Percentiles rank a stretch among this genome's conserved stretches.
These are phyloP conservation scores for Pachyrhizus erosus DNA, from an alignment of 306 rosid genomes.

Conservation along the genomic window DNA sequence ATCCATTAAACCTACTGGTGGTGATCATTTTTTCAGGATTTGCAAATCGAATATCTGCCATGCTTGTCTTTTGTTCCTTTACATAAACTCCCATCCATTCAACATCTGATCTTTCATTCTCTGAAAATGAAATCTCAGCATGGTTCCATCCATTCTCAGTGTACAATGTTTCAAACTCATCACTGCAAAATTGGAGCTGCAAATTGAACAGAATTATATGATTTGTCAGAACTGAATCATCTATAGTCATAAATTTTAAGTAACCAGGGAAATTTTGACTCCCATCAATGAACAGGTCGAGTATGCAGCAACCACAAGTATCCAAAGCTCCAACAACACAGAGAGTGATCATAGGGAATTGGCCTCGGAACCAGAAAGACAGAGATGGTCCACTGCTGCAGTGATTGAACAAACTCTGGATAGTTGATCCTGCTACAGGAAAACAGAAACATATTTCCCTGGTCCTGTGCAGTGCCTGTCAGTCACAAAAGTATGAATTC, in stretches of 20 bases:
- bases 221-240: not conserved
- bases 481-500: not conserved
- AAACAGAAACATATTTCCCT: not conserved
- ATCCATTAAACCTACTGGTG: not conserved
- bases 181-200: not conserved
- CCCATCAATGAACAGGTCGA: not conserved
- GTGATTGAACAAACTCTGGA: too few species aligned
- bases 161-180: not conserved
- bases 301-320: not conserved
- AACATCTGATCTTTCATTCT: not conserved
- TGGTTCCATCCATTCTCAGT: not conserved
- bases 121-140: not conserved
- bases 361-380: too few species aligned
- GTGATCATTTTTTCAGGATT: not conserved
- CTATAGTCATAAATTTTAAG: not conserved
- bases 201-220: not conserved
- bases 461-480: not conserved
- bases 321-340: conserved; percentile 3
- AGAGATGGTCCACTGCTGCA: too few species aligned
- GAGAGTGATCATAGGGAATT: not conserved
- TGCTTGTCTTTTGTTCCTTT: not conserved
- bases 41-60: not conserved
- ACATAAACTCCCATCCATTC: not conserved
- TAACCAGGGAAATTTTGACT: not conserved
- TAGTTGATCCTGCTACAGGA: not conserved